Base-by-base conservation (phyloP, 768 basidiomycete species). In the Grammothele lineata region DNA sequence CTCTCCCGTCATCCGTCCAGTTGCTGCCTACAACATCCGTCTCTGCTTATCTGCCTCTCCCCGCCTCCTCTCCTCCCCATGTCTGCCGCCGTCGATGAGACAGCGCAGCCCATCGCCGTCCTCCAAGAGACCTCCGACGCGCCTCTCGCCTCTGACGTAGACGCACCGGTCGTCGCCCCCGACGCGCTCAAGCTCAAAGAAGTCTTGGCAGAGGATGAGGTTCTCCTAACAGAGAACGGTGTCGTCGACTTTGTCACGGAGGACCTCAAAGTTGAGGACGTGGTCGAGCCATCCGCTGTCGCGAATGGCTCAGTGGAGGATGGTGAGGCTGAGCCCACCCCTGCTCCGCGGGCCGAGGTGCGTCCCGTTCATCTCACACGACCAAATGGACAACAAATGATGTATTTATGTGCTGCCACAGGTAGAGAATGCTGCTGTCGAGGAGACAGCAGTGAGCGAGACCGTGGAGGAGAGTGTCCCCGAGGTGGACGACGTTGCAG, bases 11-110 rank as follows among this genome's bases (percentile, higher is more conserved):
- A 27, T 19, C 18, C 7, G 19, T 21, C 21, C 34, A 43, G 9
- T 4, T 23, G 37, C 45, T 48, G 26, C 51, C 33, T 38, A 32
- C 39, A 40, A 48, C 51, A 47, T 42, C 51, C 51, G 38, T 43
- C 17, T 34, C 37, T 36, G 42, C 51, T 53, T 53, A 53, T 53
- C 51, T 40, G 19, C 25, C 32, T 24, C 46, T 36, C 43, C 37
- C 39, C 23, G 24, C 30, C 27, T 35, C 33, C 25, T 27, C 9
- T 15, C 7, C 30, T 18, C 42, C 35, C 23, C 48, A 57, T 57
- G 55, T 57, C 55, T 40, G 55, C 53, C 46, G 51, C 49, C 43
- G 41, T 57, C 44, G 55, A 50, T 23, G 54, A 52, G 42, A 43
- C 46, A 45, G 46, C 45, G 33, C 55, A 50, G 43, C 33, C 48